Evolutionary conservation across 140 eudicot species (phyloP).

Genomic region (Oenanthe javanica): DNA sequence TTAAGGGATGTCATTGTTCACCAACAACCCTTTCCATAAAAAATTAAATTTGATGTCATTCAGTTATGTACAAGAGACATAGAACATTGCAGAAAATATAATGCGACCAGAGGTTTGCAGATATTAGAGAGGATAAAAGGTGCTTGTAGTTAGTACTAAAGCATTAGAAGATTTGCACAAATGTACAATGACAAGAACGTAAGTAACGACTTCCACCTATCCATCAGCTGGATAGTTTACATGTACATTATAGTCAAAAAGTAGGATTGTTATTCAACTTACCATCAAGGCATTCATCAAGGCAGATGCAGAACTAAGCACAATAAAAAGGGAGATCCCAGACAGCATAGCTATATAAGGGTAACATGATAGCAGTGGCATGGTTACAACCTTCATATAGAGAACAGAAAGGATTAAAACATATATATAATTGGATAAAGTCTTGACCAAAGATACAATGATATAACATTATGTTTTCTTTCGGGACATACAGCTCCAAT

Average conservation of each 20-base stretch:
- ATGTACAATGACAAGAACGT: background rate
- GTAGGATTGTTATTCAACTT: constrained; percentile 9
- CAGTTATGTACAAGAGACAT: background rate
- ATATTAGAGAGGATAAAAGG: background rate
- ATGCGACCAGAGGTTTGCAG: background rate
- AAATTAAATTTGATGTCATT: background rate
- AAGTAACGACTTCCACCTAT: background rate
- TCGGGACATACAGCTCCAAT: constrained; percentile 29
- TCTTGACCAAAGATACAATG: background rate
- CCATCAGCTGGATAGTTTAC: background rate
- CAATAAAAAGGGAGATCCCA: constrained; percentile 28
- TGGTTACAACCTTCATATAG: constrained; percentile 27
- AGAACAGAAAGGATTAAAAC: background rate
- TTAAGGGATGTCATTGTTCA: background rate
- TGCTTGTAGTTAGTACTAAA: background rate
- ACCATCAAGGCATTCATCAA: constrained; percentile 40
- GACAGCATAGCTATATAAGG: constrained; percentile 33
- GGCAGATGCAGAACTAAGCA: constrained; percentile 35
- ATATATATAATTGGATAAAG: background rate
- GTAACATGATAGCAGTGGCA: constrained; percentile 36
- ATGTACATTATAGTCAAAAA: background rate
- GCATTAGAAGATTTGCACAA: constrained; percentile 2
- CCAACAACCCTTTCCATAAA: background rate
- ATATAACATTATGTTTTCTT: background rate
- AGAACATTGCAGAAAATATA: background rate